These are phyloP conservation scores for Tilletiaria anomala DNA, from an alignment of 1,284 basidiomycete genomes.

Conservation along the genomic window DNA sequence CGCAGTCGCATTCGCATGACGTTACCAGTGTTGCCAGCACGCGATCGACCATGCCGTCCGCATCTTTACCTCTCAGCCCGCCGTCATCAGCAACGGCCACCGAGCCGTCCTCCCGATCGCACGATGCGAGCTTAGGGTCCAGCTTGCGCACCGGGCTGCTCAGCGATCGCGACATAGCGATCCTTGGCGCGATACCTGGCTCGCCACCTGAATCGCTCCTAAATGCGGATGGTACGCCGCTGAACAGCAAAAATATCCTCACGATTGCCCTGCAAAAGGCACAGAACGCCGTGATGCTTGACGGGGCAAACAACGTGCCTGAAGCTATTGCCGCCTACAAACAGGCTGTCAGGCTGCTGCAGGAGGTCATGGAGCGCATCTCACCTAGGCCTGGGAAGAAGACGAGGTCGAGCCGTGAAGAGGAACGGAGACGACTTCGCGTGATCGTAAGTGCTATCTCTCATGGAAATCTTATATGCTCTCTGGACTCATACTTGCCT, in stretches of 20 bases:
- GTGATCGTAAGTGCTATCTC: conserved; percentile 31
- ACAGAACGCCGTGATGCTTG: conserved; percentile 41
- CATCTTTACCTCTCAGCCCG: too few relatives aligned
- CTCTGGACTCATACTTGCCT: background rate
- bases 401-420: conserved; percentile 27
- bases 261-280: conserved; percentile 41
- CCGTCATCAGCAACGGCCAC: too few relatives aligned
- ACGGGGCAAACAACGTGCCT: conserved; percentile 40
- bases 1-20: too few relatives aligned
- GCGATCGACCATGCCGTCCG: too few relatives aligned
- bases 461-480: background rate
- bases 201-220: too few relatives aligned
- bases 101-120: background rate
- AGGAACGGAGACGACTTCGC: conserved; percentile 36
- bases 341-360: conserved; percentile 38
- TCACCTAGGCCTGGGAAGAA: conserved; percentile 27
- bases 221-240: conserved; percentile 24
- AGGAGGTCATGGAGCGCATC: conserved; percentile 41
- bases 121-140: background rate
- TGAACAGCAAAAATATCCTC: conserved; percentile 38
- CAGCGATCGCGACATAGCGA: background rate
- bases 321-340: conserved; percentile 40
- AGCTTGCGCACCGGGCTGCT: background rate
- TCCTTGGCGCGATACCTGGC: background rate
- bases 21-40: too few relatives aligned